Conservation (phyloP, 805 yeast species). For the Wickerhamiella alocasiicola region DNA sequence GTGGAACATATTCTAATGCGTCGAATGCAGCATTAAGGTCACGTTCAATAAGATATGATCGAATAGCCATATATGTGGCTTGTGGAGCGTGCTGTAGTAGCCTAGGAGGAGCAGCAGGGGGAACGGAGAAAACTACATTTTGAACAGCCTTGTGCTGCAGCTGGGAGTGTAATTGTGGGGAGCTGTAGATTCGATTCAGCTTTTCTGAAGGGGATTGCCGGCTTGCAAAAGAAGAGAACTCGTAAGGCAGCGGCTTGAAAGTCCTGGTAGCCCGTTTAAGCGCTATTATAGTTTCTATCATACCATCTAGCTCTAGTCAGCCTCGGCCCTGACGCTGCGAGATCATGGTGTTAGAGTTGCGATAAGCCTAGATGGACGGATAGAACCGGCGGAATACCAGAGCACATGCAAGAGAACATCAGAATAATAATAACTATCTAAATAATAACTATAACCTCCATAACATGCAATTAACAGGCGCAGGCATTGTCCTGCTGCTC, state of each 20-base stretch:
- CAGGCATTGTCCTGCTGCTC: conserved; percentile 5
- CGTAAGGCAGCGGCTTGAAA: conserved; percentile 1
- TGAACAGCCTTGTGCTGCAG: not conserved
- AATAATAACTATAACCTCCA: no score
- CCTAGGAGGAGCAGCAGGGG: conserved; percentile 2
- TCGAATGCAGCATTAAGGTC: conserved; percentile 3
- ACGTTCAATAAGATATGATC: not conserved
- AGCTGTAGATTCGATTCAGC: not conserved
- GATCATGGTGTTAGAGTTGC: no score
- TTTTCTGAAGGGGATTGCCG: not conserved
- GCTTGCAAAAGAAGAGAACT: not conserved
- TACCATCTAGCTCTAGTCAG: no score
- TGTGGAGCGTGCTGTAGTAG: not conserved
- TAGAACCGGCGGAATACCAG: no score
- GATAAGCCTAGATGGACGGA: no score
- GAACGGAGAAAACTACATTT: not conserved
- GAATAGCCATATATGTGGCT: not conserved
- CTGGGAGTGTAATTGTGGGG: not conserved
- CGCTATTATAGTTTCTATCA: not conserved
- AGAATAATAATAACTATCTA: no score
- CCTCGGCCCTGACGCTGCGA: no score
- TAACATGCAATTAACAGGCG: conserved; percentile 3
- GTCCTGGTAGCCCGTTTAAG: not conserved
- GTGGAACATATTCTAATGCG: not conserved
- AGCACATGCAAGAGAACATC: no score